A percentile compares a stretch with the other conserved stretches of the same genome.
phyloP scores from a whole-genome alignment of 2,329 filamentous ascomycete species.

The Graphium sp. region DNA sequence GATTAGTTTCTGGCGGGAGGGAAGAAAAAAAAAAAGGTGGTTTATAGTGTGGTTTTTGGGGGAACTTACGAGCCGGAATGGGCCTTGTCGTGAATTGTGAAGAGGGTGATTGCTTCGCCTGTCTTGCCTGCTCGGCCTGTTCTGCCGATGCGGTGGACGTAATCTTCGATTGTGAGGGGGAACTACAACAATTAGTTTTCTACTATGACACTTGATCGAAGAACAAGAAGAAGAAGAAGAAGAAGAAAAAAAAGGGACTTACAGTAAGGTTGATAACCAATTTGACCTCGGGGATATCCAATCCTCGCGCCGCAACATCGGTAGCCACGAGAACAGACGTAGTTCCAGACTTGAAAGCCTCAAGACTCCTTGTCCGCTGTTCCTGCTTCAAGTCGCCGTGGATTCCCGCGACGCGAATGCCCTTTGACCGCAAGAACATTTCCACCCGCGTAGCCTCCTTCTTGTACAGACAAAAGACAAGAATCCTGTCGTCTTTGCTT shows the following conservation, averaged over 20 bases:
- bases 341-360: conserved; percentile 75
- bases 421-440: conserved; percentile 58
- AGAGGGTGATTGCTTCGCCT: conserved; percentile 80
- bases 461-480: conserved; percentile 96
- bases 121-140: conserved; percentile 86
- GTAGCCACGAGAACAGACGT: conserved; percentile 84
- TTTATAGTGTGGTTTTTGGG: neutral
- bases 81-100: conserved; percentile 87
- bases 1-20: conserved; percentile 7
- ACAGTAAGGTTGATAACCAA: conserved; percentile 83
- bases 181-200: conserved; percentile 31
- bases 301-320: conserved; percentile 82
- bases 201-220: neutral
- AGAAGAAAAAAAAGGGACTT: conserved; percentile 10
- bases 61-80: conserved; percentile 68
- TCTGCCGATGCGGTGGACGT: conserved; percentile 90
- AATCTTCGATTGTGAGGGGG: conserved; percentile 89
- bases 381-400: conserved; percentile 86
- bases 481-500: conserved; percentile 60
- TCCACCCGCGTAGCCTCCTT: conserved; percentile 91
- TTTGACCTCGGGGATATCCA: conserved; percentile 93
- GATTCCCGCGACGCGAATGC: conserved; percentile 75
- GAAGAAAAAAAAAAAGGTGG: neutral
- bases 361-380: conserved; percentile 71
- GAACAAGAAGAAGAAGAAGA: neutral